Base-by-base conservation (phyloP, 78 protist genomes). In the Diacronema lutheri region DNA sequence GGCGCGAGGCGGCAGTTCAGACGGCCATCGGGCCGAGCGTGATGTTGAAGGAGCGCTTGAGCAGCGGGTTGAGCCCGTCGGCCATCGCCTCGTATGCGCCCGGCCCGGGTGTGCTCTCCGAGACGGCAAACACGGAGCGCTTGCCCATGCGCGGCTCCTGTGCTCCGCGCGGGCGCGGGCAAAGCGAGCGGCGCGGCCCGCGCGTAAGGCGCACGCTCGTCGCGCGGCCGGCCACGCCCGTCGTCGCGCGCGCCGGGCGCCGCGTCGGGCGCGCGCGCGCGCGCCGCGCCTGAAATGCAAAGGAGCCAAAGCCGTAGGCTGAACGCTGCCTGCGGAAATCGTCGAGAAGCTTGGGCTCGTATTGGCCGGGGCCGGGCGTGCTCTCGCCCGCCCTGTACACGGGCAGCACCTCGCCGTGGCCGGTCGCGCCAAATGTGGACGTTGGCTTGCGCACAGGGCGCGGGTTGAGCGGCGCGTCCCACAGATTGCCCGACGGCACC, bases 11-110 rank as follows among this genome's bases (percentile, higher is more conserved):
- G 50, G 16, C 50, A 3, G 16, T 9, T 44, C 50, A 44, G 16
- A 7, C 50, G 50, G 50, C 50, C 50, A 44, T 3, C 16, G 3
- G 16, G 10, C 77, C 50, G 35, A 69, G 7, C 33, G 77, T 69
- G 55, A 69, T 69, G 77, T 69, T 69, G 55, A 69, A 69, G 7
- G 77, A 69, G 29, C 77, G 77, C 77, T 69, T 69, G 46, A 69
- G 5, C 56, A 69, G 26, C 46, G 77, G 77, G 35, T 69, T 19
- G 77, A 23, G 12, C 31, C 5, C 33, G 10, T 69, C 77, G 44
- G 23, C 23, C 4, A 13, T 19, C 31, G 77, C 9, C 14, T 69
- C 77, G 55, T 69, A 69, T 0, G 46, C 56, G 56, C 77, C 77
- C 55, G 77, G 77, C 14, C 77, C 77, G 5, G 77, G 77, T 2